Evolutionary conservation across 345 rosid species (phyloP), one percentile per base, ranked within the genome.

Genomic region (Cochlearia excelsa): DNA sequence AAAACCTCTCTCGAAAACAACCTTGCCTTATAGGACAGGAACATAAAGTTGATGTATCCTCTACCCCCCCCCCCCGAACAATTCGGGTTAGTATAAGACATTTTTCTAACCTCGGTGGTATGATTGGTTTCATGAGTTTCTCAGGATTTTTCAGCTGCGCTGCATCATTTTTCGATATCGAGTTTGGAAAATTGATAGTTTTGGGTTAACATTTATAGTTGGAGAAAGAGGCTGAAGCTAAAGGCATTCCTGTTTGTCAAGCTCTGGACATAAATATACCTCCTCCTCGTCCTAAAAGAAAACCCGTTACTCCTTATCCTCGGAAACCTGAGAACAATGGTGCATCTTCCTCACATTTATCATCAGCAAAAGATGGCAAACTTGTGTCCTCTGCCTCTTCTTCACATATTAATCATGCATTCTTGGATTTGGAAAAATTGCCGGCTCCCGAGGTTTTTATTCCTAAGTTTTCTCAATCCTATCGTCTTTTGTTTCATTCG

Each of bases 261-360:
- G 78, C 92, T 70, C 70, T 86, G 44, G 85, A 92, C 74, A 86
- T 92, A 67, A 86, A 86, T 45, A 92, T 92, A 61, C 98, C 98
- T 30, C 96, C 98, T 79, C 98, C 98, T 63, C 95, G 98, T 51
- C 98, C 96, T 26, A 92, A 92, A 73, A 75, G 90, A 68, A 92
- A 92, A 80, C 98, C 98, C 28, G 79, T 78, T 69, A 84, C 83
- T 80, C 98, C 98, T 73, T 92, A 88, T 75, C 96, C 98, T 67
- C 79, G 98, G 33, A 92, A 88, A 77, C 83, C 67, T 3, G 80
- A 88, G 61, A 58, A 64, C 3, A 52, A 57, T 3, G 40, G 71
- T 68, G 56, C 76, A 66, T 64, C 77, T 38, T 45, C 79, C 46
- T 66, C 66, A 8, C 83, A 75, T 27, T 66, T 59, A 26, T 31